Percentiles rank a stretch among this genome's conserved stretches.
These are phyloP conservation scores for Talaromyces sp. DNA, from an alignment of 2,329 filamentous ascomycete genomes.

Conservation along the genomic window DNA sequence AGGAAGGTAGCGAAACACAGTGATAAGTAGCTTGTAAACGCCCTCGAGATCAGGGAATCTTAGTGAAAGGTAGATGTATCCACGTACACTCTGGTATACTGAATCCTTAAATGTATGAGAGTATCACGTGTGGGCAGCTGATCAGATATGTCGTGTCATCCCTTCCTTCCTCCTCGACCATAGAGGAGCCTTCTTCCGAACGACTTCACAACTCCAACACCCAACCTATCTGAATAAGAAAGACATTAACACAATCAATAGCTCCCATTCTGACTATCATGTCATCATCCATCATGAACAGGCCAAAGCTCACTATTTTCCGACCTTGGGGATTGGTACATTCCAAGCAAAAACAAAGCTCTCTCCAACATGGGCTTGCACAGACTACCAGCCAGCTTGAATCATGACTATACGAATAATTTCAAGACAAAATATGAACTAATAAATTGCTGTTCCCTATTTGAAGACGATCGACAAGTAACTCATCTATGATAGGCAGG, in stretches of 20 bases:
- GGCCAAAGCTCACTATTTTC: not conserved
- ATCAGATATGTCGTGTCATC: not conserved
- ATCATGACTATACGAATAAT: constrained; percentile 4
- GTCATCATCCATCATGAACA: not conserved
- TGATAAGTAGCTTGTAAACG: not conserved
- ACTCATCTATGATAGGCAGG: not conserved
- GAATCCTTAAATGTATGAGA: not conserved
- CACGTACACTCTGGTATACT: not conserved
- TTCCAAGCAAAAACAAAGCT: not conserved
- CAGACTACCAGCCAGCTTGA: not conserved
- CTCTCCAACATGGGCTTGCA: not conserved
- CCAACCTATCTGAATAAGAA: not conserved
- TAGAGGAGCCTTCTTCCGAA: not conserved
- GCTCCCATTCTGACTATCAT: not conserved
- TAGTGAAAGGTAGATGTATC: not conserved
- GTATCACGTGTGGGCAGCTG: not conserved
- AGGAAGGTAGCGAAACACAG: not conserved
- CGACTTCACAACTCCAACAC: not conserved
- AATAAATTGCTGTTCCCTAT: not conserved
- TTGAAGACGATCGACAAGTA: constrained; percentile 13
- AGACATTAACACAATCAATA: not conserved
- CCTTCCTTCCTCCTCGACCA: not conserved
- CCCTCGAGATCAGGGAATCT: not conserved
- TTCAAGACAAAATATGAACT: not conserved
- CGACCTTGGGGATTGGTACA: not conserved